These are phyloP conservation scores for Erysiphe neolycopersici DNA, from an alignment of 2,329 filamentous ascomycete species.

Conservation along the genomic window DNA sequence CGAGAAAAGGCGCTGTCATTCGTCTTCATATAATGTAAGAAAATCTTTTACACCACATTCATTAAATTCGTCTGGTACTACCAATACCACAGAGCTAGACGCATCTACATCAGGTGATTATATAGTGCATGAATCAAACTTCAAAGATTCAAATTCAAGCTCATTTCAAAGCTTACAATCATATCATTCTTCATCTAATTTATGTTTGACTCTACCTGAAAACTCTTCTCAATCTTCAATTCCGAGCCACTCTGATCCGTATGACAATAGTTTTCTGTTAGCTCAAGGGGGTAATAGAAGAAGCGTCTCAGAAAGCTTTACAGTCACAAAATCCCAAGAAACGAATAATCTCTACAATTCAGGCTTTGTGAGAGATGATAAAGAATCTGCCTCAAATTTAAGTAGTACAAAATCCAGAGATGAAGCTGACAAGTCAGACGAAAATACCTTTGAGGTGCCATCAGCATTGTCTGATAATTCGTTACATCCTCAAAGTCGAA, in stretches of 20 bases:
- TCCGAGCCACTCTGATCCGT: conserved; percentile 15
- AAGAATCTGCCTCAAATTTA: conserved; percentile 9
- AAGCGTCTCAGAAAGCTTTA: conserved; percentile 14
- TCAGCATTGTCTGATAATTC: no score
- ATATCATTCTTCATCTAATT: conserved; percentile 21
- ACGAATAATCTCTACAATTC: neutral
- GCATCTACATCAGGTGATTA: conserved; percentile 5
- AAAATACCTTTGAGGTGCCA: conserved; percentile 13
- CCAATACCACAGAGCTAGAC: no score
- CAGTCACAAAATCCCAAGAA: conserved; percentile 5
- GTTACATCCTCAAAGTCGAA: no score
- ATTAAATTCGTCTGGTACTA: no score
- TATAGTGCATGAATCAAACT: conserved; percentile 8
- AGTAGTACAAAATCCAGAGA: conserved; percentile 19
- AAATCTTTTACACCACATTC: no score
- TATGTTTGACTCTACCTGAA: conserved; percentile 17
- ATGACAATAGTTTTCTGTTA: conserved; percentile 14
- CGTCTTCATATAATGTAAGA: no score
- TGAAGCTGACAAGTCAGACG: conserved; percentile 17
- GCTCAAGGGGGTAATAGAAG: conserved; percentile 2
- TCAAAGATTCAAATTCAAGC: conserved; percentile 20
- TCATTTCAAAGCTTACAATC: conserved; percentile 28
- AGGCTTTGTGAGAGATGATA: neutral
- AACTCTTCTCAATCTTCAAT: conserved; percentile 18
- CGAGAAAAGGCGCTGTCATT: no score